Conservation (phyloP, 1,139 yeast genomes). For the Blastobotrys apis region DNA sequence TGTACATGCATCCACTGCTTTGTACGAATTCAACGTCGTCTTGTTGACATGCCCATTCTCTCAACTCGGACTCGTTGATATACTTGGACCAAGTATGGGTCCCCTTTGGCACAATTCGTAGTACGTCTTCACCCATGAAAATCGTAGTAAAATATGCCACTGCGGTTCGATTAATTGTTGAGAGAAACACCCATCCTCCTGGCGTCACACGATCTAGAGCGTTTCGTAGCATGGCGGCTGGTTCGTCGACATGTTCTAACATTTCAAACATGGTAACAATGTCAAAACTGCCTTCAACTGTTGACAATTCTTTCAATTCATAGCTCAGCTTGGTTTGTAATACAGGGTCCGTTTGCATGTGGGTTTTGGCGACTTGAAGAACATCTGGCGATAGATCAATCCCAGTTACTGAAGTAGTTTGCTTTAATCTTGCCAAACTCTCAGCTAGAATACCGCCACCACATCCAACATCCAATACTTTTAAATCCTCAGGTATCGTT, state of each 20-base stretch:
- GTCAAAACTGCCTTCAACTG: conserved; percentile 51
- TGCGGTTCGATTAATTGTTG: conserved; percentile 87
- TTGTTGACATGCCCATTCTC: conserved; percentile 55
- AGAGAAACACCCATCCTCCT: conserved; percentile 81
- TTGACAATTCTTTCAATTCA: conserved; percentile 55
- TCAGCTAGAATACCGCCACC: conserved; percentile 95
- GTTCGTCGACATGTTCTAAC: conserved; percentile 88
- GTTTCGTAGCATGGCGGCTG: conserved; percentile 62
- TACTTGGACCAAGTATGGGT: conserved; percentile 87
- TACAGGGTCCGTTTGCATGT: conserved; percentile 61
- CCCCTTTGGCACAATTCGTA: conserved; percentile 82
- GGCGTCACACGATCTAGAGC: conserved; percentile 67
- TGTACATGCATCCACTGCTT: conserved; percentile 72
- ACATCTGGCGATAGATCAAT: conserved; percentile 84
- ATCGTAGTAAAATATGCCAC: conserved; percentile 94
- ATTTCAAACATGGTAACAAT: conserved; percentile 89
- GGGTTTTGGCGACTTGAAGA: conserved; percentile 70
- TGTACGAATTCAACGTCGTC: conserved; percentile 55
- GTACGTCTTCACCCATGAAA: conserved; percentile 76
- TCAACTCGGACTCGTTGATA: conserved; percentile 70
- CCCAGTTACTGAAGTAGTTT: conserved; percentile 59
- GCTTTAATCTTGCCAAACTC: conserved; percentile 68
- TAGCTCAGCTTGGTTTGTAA: conserved; percentile 53
- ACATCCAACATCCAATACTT: conserved; percentile 86
- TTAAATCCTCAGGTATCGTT: conserved; percentile 37